phyloP scores from a whole-genome alignment of 257 asterid genomes.

The Capsicum pubescens region DNA sequence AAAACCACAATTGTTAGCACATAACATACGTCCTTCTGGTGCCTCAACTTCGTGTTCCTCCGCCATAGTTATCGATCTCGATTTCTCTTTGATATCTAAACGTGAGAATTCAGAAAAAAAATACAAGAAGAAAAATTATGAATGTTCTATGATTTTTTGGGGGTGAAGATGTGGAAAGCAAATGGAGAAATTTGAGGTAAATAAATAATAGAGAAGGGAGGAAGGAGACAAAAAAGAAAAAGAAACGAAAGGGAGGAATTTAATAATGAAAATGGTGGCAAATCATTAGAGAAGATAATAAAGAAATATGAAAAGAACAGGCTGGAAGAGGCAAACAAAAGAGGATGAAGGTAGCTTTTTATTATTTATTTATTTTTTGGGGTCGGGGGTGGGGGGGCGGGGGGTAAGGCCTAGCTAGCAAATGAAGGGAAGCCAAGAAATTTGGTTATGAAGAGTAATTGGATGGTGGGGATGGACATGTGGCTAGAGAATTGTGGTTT shows the following conservation, averaged over 20 bases:
- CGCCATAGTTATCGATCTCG: conserved; percentile 52
- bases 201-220: conserved; percentile 29
- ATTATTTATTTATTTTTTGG: not conserved
- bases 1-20: conserved; percentile 84
- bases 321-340: conserved; percentile 49
- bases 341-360: conserved; percentile 39
- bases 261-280: conserved; percentile 37
- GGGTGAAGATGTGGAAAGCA: not conserved
- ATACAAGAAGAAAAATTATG: too few species aligned
- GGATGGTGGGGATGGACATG: conserved; percentile 22
- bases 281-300: conserved; percentile 31
- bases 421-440: conserved; percentile 20
- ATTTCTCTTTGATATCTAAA: not conserved
- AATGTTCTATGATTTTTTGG: too few species aligned
- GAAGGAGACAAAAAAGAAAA: conserved; percentile 43
- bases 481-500: conserved; percentile 19
- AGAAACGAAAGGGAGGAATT: conserved; percentile 29
- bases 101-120: not conserved
- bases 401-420: not conserved
- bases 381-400: too few species aligned
- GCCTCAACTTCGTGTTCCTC: conserved; percentile 85
- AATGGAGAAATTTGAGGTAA: conserved; percentile 32
- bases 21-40: conserved; percentile 77
- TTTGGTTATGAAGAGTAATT: not conserved
- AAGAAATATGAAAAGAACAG: conserved; percentile 44